Evolutionary conservation across 352 stramenopile genomes (phyloP), one percentile per base, ranked within the genome.

Genomic region (Globisporangium nunn): DNA sequence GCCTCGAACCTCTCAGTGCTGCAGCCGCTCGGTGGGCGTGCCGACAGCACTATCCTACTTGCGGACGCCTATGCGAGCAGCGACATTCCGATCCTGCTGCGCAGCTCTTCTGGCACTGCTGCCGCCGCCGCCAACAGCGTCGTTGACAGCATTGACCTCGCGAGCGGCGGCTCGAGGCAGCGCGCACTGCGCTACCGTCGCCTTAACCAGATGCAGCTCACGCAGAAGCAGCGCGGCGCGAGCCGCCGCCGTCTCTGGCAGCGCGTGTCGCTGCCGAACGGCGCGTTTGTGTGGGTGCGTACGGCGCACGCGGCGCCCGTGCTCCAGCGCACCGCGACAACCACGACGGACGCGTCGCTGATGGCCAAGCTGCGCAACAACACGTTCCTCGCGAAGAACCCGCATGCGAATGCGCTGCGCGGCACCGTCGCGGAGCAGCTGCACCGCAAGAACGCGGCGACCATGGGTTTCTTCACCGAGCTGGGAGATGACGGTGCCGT

Each of bases 391-490:
- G 67, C 58, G 17, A 80, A 82, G 57, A 81, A 84, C 44, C 74
- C 74, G 37, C 65, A 73, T 17, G 62, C 63, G 3, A 75, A 70
- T 33, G 52, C 67, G 8, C 66, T 85, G 33, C 68, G 65, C 15
- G 74, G 63, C 31, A 69, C 80, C 14, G 66, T 89, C 41, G 73
- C 73, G 0, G 76, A 86, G 46, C 78, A 87, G 60, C 52, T 90
- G n/a, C 79, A 78, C 58, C 73, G 79, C n/a, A 90, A 90, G 54
- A 90, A 90, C 57, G 77, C 75, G 14, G 74, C 66, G 15, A 87
- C 77, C 1, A 81, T 90, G 70, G 75, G 75, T 0, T 87, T 84
- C 56, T 85, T 87, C 64, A 75, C 75, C 29, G 77, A 85, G 54
- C 50, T 85, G 1, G 77, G 74, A 52, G 64, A 74, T 10, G 59